Evolutionary conservation across 2,329 filamentous ascomycete genomes (phyloP).

Genomic region (Beauveria pseudobassiana): DNA sequence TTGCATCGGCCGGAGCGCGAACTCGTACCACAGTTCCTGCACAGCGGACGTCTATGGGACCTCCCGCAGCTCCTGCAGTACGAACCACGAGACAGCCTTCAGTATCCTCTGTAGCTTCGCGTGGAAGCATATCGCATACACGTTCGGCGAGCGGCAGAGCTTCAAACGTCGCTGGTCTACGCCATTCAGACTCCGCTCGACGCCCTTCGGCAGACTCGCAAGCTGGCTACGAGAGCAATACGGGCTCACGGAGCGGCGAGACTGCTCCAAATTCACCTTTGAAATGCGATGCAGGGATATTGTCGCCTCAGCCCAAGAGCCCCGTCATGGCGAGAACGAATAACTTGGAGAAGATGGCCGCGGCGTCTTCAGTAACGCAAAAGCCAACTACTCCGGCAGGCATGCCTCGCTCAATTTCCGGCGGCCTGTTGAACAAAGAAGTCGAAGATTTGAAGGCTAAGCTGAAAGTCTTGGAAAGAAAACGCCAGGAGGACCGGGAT

Average conservation of each 20-base stretch:
- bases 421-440: constrained; percentile 52
- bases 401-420: constrained; percentile 33
- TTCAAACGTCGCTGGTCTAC: constrained; percentile 28
- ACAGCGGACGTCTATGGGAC: constrained; percentile 59
- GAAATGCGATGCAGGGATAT: constrained; percentile 44
- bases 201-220: constrained; percentile 40
- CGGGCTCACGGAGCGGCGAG: constrained; percentile 21
- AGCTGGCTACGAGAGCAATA: constrained; percentile 34
- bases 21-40: constrained; percentile 48
- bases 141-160: constrained; percentile 35
- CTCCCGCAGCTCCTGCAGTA: constrained; percentile 45
- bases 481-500: constrained; percentile 76
- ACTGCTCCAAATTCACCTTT: constrained; percentile 30
- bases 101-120: constrained; percentile 31
- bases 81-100: constrained; percentile 38
- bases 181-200: constrained; percentile 34
- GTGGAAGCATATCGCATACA: constrained; percentile 23
- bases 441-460: constrained; percentile 87
- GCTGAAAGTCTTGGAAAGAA: constrained; percentile 78
- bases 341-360: constrained; percentile 45
- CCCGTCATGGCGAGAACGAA: constrained; percentile 43
- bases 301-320: constrained; percentile 42
- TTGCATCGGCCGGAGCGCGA: constrained; percentile 38
- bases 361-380: constrained; percentile 27
- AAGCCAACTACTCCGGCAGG: constrained; percentile 21